These are phyloP conservation scores for Thelonectria discophora DNA, from an alignment of 2,329 filamentous ascomycete species.

Conservation along the genomic window DNA sequence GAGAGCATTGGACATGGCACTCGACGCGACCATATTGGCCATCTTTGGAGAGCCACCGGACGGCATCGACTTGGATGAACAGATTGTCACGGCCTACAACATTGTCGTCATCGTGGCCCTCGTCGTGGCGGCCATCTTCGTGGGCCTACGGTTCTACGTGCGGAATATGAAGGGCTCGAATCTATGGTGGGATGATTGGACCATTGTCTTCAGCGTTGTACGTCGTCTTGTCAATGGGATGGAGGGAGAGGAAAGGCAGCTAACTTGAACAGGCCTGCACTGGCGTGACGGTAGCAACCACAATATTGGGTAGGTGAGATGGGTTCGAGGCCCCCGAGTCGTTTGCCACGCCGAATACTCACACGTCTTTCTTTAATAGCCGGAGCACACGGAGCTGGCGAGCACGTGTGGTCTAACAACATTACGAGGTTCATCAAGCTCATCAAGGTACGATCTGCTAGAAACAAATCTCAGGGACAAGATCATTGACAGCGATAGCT, in stretches of 20 bases:
- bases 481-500: conserved; percentile 1
- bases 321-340: neutral
- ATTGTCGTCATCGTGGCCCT: conserved; percentile 22
- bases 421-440: conserved; percentile 17
- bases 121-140: conserved; percentile 10
- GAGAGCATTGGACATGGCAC: too few relatives aligned
- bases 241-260: too few relatives aligned
- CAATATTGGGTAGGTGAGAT: conserved; percentile 18
- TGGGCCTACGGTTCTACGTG: conserved; percentile 19
- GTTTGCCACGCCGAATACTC: neutral
- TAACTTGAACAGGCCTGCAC: too few relatives aligned
- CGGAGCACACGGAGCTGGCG: conserved; percentile 22
- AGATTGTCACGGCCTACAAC: conserved; percentile 19
- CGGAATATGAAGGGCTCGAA: conserved; percentile 14
- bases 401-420: conserved; percentile 22
- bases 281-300: conserved; percentile 18
- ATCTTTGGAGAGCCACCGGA: conserved; percentile 20
- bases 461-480: too few relatives aligned
- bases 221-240: too few relatives aligned
- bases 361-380: conserved; percentile 6
- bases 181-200: conserved; percentile 23
- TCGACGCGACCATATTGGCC: conserved; percentile 16
- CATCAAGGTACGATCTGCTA: conserved; percentile 14
- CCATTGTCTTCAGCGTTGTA: conserved; percentile 20
- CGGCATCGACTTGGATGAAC: conserved; percentile 15